A percentile compares a stretch with the other conserved stretches of the same genome.
Conservation (phyloP, 2,329 filamentous ascomycete genomes). For the Pseudogymnoascus destructans region DNA sequence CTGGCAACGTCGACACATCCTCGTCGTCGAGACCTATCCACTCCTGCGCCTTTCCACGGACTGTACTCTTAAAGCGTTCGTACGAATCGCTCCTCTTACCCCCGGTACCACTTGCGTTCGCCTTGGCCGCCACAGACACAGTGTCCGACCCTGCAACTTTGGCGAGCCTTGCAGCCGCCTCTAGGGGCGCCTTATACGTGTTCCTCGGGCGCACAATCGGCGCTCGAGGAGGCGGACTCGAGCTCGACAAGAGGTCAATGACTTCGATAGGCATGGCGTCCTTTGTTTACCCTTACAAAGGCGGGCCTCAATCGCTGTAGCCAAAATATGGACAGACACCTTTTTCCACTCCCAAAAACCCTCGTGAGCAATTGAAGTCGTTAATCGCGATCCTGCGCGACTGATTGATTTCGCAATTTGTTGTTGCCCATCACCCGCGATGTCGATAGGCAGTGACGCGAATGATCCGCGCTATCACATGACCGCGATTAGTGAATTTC, state of each 20-base stretch:
- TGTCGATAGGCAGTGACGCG: not conserved
- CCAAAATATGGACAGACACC: not conserved
- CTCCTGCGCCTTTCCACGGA: conserved; percentile 7
- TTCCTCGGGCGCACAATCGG: not conserved
- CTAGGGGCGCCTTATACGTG: conserved; percentile 8
- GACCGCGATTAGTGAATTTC: not conserved
- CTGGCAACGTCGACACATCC: conserved; percentile 18
- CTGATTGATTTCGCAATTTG: not conserved
- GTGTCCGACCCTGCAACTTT: not conserved
- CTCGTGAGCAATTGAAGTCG: not conserved
- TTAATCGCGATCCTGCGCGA: not conserved
- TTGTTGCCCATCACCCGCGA: not conserved
- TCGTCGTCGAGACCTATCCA: conserved; percentile 23
- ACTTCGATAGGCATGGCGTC: conserved; percentile 26
- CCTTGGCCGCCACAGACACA: not conserved
- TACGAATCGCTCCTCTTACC: not conserved
- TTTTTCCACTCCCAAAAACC: not conserved
- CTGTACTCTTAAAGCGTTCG: not conserved
- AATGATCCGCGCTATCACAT: not conserved
- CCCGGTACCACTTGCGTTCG: not conserved
- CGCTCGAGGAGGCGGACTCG: not conserved
- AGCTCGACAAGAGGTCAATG: conserved; percentile 22
- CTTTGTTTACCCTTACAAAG: not conserved
- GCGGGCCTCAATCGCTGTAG: not conserved
- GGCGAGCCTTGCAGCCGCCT: not conserved